phyloP scores from a whole-genome alignment of 345 rosid species.

The Alliaria petiolata region DNA sequence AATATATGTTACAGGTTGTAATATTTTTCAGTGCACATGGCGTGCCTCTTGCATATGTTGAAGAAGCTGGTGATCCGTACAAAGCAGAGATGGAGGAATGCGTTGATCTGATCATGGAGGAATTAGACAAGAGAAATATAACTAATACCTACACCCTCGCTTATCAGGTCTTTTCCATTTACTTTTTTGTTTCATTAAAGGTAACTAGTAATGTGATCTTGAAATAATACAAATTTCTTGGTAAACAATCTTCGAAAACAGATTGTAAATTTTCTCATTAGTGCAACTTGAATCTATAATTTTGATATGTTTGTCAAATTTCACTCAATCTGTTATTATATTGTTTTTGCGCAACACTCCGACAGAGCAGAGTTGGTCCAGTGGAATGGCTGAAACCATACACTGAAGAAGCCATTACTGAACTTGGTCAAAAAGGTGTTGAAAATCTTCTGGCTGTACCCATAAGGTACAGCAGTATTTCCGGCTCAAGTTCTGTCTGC shows the following conservation, averaged over 20 bases:
- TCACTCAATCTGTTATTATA: neutral
- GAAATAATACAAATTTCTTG: neutral
- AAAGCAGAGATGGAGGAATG: conserved; percentile 99
- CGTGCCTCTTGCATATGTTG: conserved; percentile 98
- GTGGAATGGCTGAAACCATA: conserved; percentile 99
- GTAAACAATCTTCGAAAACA: neutral
- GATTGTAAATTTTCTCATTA: neutral
- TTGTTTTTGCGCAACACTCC: conserved; percentile 13
- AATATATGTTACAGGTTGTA: conserved; percentile 60
- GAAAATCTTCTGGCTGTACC: conserved; percentile 89
- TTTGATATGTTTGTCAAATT: neutral
- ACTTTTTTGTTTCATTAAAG: neutral
- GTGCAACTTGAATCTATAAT: neutral
- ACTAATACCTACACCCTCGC: conserved; percentile 82
- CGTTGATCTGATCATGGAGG: conserved; percentile 92
- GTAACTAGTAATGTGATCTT: neutral
- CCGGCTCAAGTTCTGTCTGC: neutral
- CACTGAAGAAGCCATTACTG: conserved; percentile 89
- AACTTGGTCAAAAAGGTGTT: conserved; percentile 86
- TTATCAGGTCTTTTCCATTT: conserved; percentile 63
- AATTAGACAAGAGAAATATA: conserved; percentile 78
- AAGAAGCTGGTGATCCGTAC: conserved; percentile 99
- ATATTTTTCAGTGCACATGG: conserved; percentile 99
- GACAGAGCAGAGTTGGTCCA: conserved; percentile 99
- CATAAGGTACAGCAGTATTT: conserved; percentile 50